A percentile compares a stretch with the other conserved stretches of the same genome.
phyloP scores from a whole-genome alignment of 1,139 yeast genomes.

The Waltiozyma sp. region DNA sequence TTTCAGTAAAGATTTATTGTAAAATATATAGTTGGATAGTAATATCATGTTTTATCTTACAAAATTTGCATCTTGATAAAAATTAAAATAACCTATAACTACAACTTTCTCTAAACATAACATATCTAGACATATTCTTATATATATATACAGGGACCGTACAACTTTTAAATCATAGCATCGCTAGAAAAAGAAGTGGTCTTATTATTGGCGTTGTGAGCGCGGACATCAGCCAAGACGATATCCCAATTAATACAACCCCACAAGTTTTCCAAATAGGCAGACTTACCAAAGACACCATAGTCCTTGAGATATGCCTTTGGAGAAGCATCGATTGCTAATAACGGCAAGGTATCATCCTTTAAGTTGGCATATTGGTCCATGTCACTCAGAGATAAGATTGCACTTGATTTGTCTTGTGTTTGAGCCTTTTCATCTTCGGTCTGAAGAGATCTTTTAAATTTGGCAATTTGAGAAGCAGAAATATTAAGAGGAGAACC shows the following conservation, averaged over 20 bases:
- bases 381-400: background rate
- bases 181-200: background rate
- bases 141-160: too few species aligned
- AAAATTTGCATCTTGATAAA: too few species aligned
- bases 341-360: constrained; percentile 30
- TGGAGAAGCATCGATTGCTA: constrained; percentile 64
- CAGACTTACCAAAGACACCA: constrained; percentile 64
- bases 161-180: too few species aligned
- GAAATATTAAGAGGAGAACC: constrained; percentile 45
- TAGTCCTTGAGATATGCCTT: constrained; percentile 59
- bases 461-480: constrained; percentile 20
- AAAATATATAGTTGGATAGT: too few species aligned
- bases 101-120: too few species aligned
- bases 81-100: too few species aligned
- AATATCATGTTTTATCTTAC: too few species aligned
- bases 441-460: constrained; percentile 2
- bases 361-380: constrained; percentile 1
- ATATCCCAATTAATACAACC: constrained; percentile 57
- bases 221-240: background rate
- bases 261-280: constrained; percentile 62
- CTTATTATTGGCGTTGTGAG: background rate
- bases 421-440: background rate
- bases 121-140: too few species aligned
- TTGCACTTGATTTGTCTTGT: background rate
- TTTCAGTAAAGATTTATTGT: too few species aligned